Conservation (phyloP, 805 yeast genomes). For the Spathaspora passalidarum region DNA sequence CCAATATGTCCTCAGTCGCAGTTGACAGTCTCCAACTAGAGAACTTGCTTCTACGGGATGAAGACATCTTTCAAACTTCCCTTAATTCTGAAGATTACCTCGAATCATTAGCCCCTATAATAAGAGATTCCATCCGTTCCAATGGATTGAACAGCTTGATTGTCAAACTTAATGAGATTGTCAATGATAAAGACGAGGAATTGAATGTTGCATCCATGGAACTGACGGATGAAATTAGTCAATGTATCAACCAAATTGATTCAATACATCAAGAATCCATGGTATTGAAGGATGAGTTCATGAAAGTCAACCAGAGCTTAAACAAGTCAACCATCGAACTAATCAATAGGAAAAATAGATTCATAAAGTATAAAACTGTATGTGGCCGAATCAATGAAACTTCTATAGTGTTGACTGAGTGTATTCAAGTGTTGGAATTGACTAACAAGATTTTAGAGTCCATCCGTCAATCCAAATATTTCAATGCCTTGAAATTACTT, state of each 20-base stretch:
- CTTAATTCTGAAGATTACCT: conserved; percentile 64
- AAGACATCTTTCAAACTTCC: conserved; percentile 44
- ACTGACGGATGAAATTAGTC: conserved; percentile 53
- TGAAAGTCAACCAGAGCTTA: conserved; percentile 54
- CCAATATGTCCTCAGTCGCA: not conserved
- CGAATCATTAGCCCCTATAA: conserved; percentile 76
- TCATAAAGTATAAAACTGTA: conserved; percentile 60
- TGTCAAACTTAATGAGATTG: conserved; percentile 51
- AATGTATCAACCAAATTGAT: conserved; percentile 62
- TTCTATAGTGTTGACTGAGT: conserved; percentile 60
- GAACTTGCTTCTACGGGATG: conserved; percentile 36
- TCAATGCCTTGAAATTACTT: conserved; percentile 79
- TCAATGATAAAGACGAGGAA: conserved; percentile 59
- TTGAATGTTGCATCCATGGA: conserved; percentile 59
- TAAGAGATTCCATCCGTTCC: conserved; percentile 57
- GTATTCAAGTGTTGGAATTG: conserved; percentile 79
- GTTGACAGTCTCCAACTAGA: conserved; percentile 32
- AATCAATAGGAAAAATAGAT: conserved; percentile 56
- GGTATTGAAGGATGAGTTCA: conserved; percentile 52
- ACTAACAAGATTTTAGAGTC: conserved; percentile 84
- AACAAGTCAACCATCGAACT: conserved; percentile 65
- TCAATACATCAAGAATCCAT: conserved; percentile 57
- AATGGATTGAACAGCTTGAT: conserved; percentile 57
- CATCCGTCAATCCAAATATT: conserved; percentile 70
- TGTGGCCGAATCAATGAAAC: conserved; percentile 70